These are phyloP conservation scores for Trametes maxima DNA, from an alignment of 768 basidiomycete genomes.

Conservation along the genomic window DNA sequence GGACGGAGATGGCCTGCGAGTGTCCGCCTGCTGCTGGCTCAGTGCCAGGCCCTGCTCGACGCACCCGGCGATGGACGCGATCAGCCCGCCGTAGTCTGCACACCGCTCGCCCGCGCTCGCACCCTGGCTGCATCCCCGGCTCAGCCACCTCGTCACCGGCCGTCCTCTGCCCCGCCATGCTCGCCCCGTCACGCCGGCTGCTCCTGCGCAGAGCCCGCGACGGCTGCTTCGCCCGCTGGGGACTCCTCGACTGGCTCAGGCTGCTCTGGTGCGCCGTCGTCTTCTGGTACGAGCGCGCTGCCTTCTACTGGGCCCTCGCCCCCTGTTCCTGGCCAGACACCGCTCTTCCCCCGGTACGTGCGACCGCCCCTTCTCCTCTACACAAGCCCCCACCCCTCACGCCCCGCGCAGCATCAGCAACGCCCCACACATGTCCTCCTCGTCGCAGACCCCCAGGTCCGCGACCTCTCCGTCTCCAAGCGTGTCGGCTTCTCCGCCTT, in stretches of 20 bases:
- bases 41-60: too few species aligned
- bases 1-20: too few species aligned
- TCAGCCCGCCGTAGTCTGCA: not conserved
- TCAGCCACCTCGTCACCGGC: not conserved
- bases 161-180: constrained; percentile 11
- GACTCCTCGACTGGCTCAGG: constrained; percentile 21
- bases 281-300: constrained; percentile 68
- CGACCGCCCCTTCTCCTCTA: not conserved
- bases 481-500: constrained; percentile 3
- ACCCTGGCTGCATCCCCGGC: too few species aligned
- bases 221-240: constrained; percentile 13
- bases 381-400: not conserved
- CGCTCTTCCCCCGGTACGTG: constrained; percentile 20
- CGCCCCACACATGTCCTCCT: constrained; percentile 59
- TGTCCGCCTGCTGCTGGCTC: too few species aligned
- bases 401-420: not conserved
- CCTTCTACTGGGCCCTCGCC: constrained; percentile 50
- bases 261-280: constrained; percentile 61
- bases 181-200: constrained; percentile 10
- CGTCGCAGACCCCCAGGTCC: constrained; percentile 84
- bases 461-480: constrained; percentile 31
- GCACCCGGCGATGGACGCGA: not conserved
- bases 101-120: too few species aligned
- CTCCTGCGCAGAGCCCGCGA: constrained; percentile 11
- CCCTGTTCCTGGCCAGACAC: constrained; percentile 62